phyloP scores from a whole-genome alignment of 306 rosid genomes.

The Argentina anserina region DNA sequence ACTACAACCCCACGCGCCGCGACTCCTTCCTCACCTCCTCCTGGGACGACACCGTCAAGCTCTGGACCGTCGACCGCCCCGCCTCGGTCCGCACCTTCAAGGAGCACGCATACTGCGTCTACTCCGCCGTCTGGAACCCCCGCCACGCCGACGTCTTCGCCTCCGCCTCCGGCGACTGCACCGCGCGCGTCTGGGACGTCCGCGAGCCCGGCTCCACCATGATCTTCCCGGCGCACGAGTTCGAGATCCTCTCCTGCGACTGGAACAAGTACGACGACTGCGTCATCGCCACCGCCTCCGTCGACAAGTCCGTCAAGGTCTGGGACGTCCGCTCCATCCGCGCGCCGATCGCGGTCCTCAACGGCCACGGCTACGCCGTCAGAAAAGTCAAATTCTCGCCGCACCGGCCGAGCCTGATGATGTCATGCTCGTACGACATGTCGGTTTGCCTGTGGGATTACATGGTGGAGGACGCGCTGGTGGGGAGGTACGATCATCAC shows the following conservation, averaged over 20 bases:
- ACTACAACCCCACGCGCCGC: conserved; percentile 90
- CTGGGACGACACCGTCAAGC: conserved; percentile 86
- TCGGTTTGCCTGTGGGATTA: conserved; percentile 87
- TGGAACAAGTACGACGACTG: conserved; percentile 97
- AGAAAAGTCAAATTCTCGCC: conserved; percentile 80
- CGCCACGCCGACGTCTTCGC: conserved; percentile 91
- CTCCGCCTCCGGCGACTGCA: conserved; percentile 93
- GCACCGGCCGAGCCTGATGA: conserved; percentile 54
- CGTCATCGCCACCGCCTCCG: conserved; percentile 66
- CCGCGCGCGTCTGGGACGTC: conserved; percentile 85
- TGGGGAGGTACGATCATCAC: conserved; percentile 84
- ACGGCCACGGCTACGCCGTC: conserved; percentile 81
- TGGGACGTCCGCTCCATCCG: conserved; percentile 77
- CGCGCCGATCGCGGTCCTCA: conserved; percentile 62
- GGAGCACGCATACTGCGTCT: conserved; percentile 90
- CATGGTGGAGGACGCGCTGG: conserved; percentile 79
- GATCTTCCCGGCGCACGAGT: conserved; percentile 76
- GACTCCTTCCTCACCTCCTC: conserved; percentile 88
- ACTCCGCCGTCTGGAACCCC: conserved; percentile 87
- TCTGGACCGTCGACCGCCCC: conserved; percentile 87
- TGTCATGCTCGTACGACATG: conserved; percentile 91
- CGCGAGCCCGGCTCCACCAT: conserved; percentile 78
- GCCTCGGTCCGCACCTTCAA: conserved; percentile 76
- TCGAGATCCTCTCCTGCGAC: conserved; percentile 67
- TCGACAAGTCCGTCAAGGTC: conserved; percentile 74